Conservation (phyloP, 2,329 filamentous ascomycete genomes). For the Penicillium italicum region DNA sequence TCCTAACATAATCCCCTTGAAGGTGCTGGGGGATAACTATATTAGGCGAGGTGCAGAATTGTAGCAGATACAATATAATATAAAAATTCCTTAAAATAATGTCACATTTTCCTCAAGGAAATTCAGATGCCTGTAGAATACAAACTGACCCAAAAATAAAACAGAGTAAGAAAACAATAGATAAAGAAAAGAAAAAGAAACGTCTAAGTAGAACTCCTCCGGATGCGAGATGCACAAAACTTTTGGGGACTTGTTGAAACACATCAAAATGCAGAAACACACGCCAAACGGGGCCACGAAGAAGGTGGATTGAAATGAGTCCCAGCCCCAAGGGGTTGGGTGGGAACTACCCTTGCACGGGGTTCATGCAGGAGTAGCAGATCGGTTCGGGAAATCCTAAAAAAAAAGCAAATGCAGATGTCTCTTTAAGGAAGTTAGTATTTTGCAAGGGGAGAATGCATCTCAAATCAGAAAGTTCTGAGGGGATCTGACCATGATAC, state of each 20-base stretch:
- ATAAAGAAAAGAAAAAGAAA: conserved; percentile 3
- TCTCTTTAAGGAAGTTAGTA: not conserved
- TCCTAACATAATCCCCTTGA: not conserved
- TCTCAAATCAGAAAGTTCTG: not conserved
- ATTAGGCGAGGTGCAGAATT: not conserved
- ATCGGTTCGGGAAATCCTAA: not conserved
- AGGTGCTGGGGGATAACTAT: not conserved
- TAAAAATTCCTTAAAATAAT: not conserved
- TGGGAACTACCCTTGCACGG: conserved; percentile 13
- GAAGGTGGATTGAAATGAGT: not conserved
- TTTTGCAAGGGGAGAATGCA: not conserved
- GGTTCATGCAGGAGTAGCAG: conserved; percentile 10
- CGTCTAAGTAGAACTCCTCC: conserved; percentile 11
- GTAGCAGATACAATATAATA: not conserved
- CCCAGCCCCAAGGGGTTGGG: conserved; percentile 3
- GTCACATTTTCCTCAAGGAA: not conserved
- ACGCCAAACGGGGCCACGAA: conserved; percentile 14
- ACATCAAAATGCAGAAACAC: conserved; percentile 14
- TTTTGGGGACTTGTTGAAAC: conserved; percentile 16
- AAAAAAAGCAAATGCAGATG: not conserved
- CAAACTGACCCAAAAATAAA: not conserved
- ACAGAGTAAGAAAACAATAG: not conserved
- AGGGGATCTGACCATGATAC: not conserved
- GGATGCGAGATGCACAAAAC: conserved; percentile 18
- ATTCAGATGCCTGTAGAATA: not conserved